These are phyloP conservation scores for Eucalyptus sp. DNA, from an alignment of 345 rosid species.

Conservation along the genomic window DNA sequence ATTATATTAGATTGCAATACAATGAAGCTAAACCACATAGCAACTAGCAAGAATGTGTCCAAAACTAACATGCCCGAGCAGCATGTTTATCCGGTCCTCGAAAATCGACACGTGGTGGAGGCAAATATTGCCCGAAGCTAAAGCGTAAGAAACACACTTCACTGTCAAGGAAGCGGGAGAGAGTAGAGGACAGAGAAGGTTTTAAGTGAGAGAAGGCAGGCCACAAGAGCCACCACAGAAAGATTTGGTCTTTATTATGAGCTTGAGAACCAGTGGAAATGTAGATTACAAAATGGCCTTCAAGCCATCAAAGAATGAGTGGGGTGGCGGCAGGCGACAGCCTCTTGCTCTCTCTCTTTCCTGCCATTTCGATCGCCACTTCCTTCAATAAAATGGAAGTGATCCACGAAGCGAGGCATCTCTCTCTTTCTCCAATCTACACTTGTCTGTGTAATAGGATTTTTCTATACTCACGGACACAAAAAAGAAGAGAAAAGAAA, in stretches of 20 bases:
- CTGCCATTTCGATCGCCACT: not conserved
- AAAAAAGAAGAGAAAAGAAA: not conserved
- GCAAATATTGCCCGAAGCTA: not conserved
- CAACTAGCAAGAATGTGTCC: not conserved
- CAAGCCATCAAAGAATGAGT: conserved; percentile 29
- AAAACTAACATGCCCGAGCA: not conserved
- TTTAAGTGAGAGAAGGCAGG: not conserved
- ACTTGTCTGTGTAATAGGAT: not conserved
- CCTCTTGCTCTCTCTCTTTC: not conserved
- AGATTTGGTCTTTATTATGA: conserved; percentile 8
- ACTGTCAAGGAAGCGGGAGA: not conserved
- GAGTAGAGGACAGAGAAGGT: not conserved
- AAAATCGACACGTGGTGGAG: not conserved
- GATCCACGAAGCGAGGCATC: conserved; percentile 5
- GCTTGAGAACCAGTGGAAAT: conserved; percentile 14
- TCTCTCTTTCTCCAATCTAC: not conserved
- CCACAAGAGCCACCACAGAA: not conserved
- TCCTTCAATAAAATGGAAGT: conserved; percentile 1
- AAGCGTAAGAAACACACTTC: not conserved
- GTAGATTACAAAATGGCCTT: conserved; percentile 33
- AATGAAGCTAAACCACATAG: not conserved
- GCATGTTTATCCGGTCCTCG: not conserved
- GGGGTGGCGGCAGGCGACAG: not conserved
- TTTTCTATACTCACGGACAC: conserved; percentile 6
- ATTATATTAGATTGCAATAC: not conserved